Conservation (phyloP, 2,329 filamentous ascomycete species). For the Coniochaeta ligniaria region DNA sequence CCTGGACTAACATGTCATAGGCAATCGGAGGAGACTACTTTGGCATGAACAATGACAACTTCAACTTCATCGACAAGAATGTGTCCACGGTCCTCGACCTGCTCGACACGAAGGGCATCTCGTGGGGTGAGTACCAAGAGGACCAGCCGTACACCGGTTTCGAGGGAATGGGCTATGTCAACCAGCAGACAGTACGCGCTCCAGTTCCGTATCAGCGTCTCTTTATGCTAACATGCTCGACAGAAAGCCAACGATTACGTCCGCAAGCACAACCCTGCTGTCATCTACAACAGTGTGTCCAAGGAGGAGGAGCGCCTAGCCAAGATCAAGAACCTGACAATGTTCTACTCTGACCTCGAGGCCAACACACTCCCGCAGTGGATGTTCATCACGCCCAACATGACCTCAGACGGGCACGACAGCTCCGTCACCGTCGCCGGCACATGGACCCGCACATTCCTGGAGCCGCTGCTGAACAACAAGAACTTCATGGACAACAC, state of each 20-base stretch:
- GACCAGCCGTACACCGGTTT: conserved; percentile 70
- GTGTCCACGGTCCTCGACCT: conserved; percentile 63
- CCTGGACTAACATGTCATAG: neutral
- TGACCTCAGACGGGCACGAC: conserved; percentile 73
- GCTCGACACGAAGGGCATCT: conserved; percentile 56
- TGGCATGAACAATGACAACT: conserved; percentile 62
- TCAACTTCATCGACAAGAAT: conserved; percentile 51
- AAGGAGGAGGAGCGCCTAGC: conserved; percentile 51
- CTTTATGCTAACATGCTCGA: neutral
- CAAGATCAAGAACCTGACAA: conserved; percentile 66
- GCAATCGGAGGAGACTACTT: conserved; percentile 65
- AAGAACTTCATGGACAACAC: conserved; percentile 68
- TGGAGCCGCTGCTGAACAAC: conserved; percentile 63
- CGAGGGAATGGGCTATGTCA: conserved; percentile 56
- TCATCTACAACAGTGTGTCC: conserved; percentile 61
- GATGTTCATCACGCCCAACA: conserved; percentile 67
- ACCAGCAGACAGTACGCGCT: conserved; percentile 42
- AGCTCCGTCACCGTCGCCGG: conserved; percentile 62
- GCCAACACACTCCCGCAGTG: conserved; percentile 61
- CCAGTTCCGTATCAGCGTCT: neutral
- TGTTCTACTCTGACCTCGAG: conserved; percentile 62
- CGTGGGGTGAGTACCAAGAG: conserved; percentile 70
- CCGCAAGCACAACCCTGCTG: conserved; percentile 68
- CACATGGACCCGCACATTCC: conserved; percentile 58
- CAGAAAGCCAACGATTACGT: conserved; percentile 65